Conservation (phyloP, 1,284 basidiomycete species). For the Gomphus bonarii region DNA sequence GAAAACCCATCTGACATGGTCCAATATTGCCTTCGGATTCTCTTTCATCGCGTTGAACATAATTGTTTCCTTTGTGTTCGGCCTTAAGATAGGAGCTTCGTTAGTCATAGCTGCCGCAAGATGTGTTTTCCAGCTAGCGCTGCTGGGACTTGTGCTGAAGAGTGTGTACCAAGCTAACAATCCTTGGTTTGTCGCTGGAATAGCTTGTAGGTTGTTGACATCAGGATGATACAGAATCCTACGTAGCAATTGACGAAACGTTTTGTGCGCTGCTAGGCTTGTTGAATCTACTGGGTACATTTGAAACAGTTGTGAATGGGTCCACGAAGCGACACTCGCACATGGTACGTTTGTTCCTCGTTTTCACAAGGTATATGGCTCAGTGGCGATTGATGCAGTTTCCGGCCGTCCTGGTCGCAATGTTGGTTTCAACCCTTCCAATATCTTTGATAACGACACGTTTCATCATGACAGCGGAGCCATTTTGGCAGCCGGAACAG, state of each 20-base stretch:
- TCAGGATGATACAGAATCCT: neutral
- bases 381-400: conserved; percentile 38
- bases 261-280: conserved; percentile 31
- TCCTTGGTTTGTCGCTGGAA: conserved; percentile 63
- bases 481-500: conserved; percentile 76
- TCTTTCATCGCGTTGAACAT: conserved; percentile 61
- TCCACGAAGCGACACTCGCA: conserved; percentile 59
- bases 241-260: neutral
- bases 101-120: conserved; percentile 60
- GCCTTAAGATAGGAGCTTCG: conserved; percentile 59
- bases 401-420: conserved; percentile 51
- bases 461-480: conserved; percentile 68
- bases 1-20: conserved; percentile 40
- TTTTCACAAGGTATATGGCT: neutral
- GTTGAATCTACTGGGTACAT: conserved; percentile 60
- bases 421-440: conserved; percentile 70
- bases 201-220: conserved; percentile 43
- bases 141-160: conserved; percentile 62
- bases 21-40: conserved; percentile 64
- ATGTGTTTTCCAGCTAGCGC: conserved; percentile 67
- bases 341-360: conserved; percentile 42
- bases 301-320: conserved; percentile 55
- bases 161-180: conserved; percentile 67
- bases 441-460: conserved; percentile 67
- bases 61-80: conserved; percentile 48